Percentiles rank a stretch among this genome's conserved stretches.
These are phyloP conservation scores for Metarhizium guizhouense DNA, from an alignment of 2,329 filamentous ascomycete genomes.

Conservation along the genomic window DNA sequence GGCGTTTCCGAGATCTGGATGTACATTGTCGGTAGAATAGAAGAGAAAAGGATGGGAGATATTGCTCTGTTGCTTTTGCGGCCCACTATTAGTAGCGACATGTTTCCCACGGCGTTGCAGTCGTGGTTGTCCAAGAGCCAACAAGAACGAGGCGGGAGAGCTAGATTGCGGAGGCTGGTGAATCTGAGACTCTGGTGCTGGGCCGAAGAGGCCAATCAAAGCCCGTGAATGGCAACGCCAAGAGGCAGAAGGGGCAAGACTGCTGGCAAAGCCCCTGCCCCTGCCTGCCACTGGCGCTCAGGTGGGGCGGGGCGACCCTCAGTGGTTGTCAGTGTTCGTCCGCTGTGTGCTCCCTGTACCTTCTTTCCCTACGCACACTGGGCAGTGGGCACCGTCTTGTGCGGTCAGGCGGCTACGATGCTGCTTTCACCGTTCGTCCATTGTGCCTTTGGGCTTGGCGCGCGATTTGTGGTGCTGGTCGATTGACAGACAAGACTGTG, in stretches of 20 bases:
- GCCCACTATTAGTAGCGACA: not conserved
- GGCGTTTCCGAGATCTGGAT: not conserved
- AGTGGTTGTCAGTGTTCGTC: not conserved
- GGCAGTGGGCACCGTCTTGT: too few relatives aligned
- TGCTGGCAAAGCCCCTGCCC: not conserved
- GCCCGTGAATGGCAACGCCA: not conserved
- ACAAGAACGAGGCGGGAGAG: not conserved
- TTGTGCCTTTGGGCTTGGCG: too few relatives aligned
- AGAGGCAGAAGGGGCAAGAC: not conserved
- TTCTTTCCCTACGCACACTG: too few relatives aligned
- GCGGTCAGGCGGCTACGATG: too few relatives aligned
- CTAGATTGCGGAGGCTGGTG: not conserved
- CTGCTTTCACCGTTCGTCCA: too few relatives aligned
- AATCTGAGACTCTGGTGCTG: conserved; percentile 5
- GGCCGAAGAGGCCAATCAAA: conserved; percentile 6
- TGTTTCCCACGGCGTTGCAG: not conserved
- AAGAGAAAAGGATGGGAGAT: not conserved
- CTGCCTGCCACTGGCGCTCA: conserved; percentile 3
- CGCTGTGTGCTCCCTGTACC: too few relatives aligned
- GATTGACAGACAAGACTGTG: too few relatives aligned
- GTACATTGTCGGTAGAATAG: not conserved
- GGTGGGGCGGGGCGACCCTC: not conserved
- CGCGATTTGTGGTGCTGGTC: too few relatives aligned
- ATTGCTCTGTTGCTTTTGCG: not conserved
- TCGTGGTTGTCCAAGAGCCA: not conserved